Evolutionary conservation across 192 early-diverging fungal species (phyloP).

Genomic region (Coemansia sp.): DNA sequence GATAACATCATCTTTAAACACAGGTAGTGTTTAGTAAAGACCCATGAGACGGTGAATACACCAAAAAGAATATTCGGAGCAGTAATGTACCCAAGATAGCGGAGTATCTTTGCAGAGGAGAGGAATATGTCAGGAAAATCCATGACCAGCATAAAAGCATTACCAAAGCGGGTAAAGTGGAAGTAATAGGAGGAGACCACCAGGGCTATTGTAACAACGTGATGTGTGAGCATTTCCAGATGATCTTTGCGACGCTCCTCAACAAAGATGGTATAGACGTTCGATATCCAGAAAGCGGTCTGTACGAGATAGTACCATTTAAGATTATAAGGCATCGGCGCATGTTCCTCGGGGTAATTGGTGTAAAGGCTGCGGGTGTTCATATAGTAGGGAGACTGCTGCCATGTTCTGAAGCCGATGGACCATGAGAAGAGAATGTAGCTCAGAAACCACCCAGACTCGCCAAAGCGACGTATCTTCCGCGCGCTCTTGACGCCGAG

Average conservation of each 20-base stretch:
- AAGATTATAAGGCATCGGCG: conserved; percentile 40
- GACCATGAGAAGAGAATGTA: conserved; percentile 45
- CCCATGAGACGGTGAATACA: conserved; percentile 72
- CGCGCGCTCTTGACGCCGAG: conserved; percentile 23
- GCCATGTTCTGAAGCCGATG: conserved; percentile 37
- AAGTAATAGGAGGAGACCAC: conserved; percentile 50
- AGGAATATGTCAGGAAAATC: conserved; percentile 61
- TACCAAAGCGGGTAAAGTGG: conserved; percentile 58
- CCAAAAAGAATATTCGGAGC: conserved; percentile 72
- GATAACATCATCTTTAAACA: conserved; percentile 68
- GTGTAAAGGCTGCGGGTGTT: conserved; percentile 46
- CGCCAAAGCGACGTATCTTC: conserved; percentile 52
- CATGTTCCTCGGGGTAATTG: conserved; percentile 54
- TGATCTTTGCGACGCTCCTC: conserved; percentile 58
- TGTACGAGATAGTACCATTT: conserved; percentile 56
- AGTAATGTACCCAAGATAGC: conserved; percentile 62
- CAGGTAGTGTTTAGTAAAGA: conserved; percentile 71
- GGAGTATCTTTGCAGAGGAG: conserved; percentile 71
- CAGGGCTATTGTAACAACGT: conserved; percentile 54
- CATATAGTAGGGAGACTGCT: conserved; percentile 48
- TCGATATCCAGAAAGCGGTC: conserved; percentile 52
- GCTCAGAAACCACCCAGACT: conserved; percentile 53
- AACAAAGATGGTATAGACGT: conserved; percentile 51
- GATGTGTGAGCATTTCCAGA: conserved; percentile 54
- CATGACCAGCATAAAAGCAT: conserved; percentile 55